Conservation (phyloP, 2,329 filamentous ascomycete species). For the Ceratocystis eucalypticola region DNA sequence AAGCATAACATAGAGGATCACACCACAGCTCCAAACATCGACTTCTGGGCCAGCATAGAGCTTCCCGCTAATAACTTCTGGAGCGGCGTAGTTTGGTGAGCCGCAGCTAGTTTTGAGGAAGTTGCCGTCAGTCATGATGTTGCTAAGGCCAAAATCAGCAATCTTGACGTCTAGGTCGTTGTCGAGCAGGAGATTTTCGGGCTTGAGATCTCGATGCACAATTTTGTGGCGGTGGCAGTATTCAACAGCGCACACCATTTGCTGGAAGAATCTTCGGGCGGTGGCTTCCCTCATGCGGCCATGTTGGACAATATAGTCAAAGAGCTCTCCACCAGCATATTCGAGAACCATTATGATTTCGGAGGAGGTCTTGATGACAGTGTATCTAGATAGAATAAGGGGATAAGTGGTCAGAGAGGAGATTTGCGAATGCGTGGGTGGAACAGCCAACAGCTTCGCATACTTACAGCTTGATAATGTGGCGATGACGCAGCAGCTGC, state of each 20-base stretch:
- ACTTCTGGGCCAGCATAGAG: slow-evolving; percentile 95
- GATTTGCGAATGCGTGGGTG: background rate
- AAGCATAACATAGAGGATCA: slow-evolving; percentile 74
- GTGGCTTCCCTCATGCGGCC: slow-evolving; percentile 82
- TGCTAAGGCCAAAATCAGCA: slow-evolving; percentile 94
- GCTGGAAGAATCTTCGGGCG: slow-evolving; percentile 96
- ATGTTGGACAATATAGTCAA: slow-evolving; percentile 94
- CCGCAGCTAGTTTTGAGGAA: slow-evolving; percentile 98
- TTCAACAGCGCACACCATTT: slow-evolving; percentile 96
- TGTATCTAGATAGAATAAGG: slow-evolving; percentile 49
- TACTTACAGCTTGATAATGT: slow-evolving; percentile 92
- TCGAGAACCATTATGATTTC: slow-evolving; percentile 99
- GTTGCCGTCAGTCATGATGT: slow-evolving; percentile 99
- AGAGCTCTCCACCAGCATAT: slow-evolving; percentile 90
- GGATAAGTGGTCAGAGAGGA: background rate
- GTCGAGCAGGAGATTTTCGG: slow-evolving; percentile 90
- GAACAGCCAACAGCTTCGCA: background rate
- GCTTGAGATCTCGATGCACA: slow-evolving; percentile 92
- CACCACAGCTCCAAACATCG: slow-evolving; percentile 94
- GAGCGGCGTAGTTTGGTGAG: slow-evolving; percentile 94
- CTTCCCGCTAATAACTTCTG: slow-evolving; percentile 95
- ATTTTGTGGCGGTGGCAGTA: slow-evolving; percentile 99
- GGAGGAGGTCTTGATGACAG: slow-evolving; percentile 83
- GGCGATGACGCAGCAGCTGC: slow-evolving; percentile 85
- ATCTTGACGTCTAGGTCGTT: slow-evolving; percentile 97